These are phyloP conservation scores for Boletus rex-veris DNA, from an alignment of 768 basidiomycete species.

Conservation along the genomic window DNA sequence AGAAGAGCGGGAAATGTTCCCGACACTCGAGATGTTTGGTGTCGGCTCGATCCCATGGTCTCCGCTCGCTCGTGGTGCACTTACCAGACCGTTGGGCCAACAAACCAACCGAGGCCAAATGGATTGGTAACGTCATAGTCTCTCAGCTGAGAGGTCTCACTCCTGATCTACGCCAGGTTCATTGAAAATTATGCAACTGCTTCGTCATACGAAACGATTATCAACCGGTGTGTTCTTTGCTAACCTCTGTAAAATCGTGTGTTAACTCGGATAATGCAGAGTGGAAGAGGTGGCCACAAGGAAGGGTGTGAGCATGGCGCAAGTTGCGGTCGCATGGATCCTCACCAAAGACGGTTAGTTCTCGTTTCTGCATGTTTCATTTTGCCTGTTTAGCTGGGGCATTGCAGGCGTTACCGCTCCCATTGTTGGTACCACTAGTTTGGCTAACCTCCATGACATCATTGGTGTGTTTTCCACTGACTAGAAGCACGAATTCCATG, in stretches of 20 bases:
- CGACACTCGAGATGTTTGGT: constrained; percentile 44
- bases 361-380: neutral
- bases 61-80: constrained; percentile 38
- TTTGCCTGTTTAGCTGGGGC: neutral
- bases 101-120: constrained; percentile 23
- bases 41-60: constrained; percentile 47
- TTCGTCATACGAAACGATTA: constrained; percentile 24
- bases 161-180: constrained; percentile 21
- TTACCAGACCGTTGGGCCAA: constrained; percentile 33
- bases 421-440: constrained; percentile 42
- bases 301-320: constrained; percentile 40
- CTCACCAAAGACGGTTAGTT: constrained; percentile 30
- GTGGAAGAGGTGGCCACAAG: constrained; percentile 40
- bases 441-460: constrained; percentile 39
- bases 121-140: constrained; percentile 19
- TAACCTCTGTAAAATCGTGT: neutral
- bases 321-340: constrained; percentile 42
- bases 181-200: constrained; percentile 23
- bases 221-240: constrained; percentile 21
- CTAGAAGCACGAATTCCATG: neutral
- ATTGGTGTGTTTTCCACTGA: constrained; percentile 28
- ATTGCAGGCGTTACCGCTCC: constrained; percentile 38
- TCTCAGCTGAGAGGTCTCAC: neutral
- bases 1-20: constrained; percentile 59
- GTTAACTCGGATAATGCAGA: constrained; percentile 14